Base-by-base conservation (phyloP, 1,284 basidiomycete genomes). In the Ceraceosorus guamensis region DNA sequence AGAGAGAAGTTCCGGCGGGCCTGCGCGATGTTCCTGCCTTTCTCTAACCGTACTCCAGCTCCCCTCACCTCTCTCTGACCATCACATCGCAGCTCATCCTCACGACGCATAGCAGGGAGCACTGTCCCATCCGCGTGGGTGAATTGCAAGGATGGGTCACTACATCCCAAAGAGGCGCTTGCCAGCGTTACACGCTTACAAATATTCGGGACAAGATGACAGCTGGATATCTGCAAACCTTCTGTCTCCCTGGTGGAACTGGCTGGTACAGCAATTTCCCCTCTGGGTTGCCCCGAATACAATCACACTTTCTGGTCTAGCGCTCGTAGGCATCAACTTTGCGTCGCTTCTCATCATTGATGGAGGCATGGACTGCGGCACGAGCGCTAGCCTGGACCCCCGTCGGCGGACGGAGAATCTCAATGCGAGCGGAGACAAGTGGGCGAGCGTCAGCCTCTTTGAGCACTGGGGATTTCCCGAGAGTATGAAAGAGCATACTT, bases 211-310 rank as follows among this genome's bases (percentile, higher is more conserved):
- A 11, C 76, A 80, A 18, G 83, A 83, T 75, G 79, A 82, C 68
- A 81, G 77, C 5, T 76, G 81, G 46, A 71, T 77, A 2, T 89
- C 89, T 45, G 82, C 83, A 75, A 87, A 89, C 78, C 79, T 96
- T 37, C 82, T 98, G 56, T 85, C 85, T 52, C 91, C 89, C 1
- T 97, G 88, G 79, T 98, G 93, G 93, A 91, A 83, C 61, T 88
- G 87, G 87, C 85, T 97, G 63, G 89, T 97, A 50, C 88, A 85
- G 13, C 81, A 91, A 37, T 95, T 92, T 83, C 95, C 93, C 0
- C 80, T 82, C 51, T 85, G 79, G 48, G 81, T 97, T 18, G 93
- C 95, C 0, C 95, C 95, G 3, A 98, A 98, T 67, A 75, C 75
- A 14, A 78, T 79, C 63, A 79, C 79, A 83, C 61, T 73, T 13